Evolutionary conservation across 2,329 filamentous ascomycete genomes (phyloP).

Genomic region (Aspergillus unguis): DNA sequence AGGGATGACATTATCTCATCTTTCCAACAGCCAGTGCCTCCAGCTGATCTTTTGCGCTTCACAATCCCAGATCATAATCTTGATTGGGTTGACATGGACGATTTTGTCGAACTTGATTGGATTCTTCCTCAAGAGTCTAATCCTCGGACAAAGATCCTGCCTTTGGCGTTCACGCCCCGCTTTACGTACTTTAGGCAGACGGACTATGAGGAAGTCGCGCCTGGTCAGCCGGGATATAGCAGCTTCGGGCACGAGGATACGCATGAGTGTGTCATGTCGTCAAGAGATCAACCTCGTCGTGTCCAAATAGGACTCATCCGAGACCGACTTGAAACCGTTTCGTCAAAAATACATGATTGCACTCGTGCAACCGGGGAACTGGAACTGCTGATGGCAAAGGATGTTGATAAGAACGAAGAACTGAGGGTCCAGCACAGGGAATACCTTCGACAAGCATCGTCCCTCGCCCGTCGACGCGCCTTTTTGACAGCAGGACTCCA

Average conservation of each 20-base stretch:
- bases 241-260: constrained; percentile 91
- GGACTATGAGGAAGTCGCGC: constrained; percentile 75
- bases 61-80: constrained; percentile 93
- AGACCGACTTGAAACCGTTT: constrained; percentile 72
- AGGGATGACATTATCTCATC: constrained; percentile 58
- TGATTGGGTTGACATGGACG: constrained; percentile 98
- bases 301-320: constrained; percentile 86
- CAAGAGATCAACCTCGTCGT: constrained; percentile 79
- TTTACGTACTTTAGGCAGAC: constrained; percentile 98
- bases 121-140: constrained; percentile 85
- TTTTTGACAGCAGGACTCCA: constrained; percentile 58
- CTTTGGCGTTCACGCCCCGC: constrained; percentile 85
- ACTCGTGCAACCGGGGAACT: constrained; percentile 69
- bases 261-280: constrained; percentile 92
- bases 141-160: constrained; percentile 89
- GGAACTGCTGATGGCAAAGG: constrained; percentile 59
- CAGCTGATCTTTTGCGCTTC: constrained; percentile 74
- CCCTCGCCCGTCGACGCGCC: constrained; percentile 55
- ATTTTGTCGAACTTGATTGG: constrained; percentile 98
- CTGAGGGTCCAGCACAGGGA: constrained; percentile 46
- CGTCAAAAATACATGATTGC: constrained; percentile 73
- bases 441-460: constrained; percentile 55
- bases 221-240: constrained; percentile 74
- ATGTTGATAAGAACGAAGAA: constrained; percentile 51
- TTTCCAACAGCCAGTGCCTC: constrained; percentile 51